A percentile compares a stretch with the other conserved stretches of the same genome.
These are phyloP conservation scores for Fraxinus excelsior DNA, from an alignment of 257 asterid genomes.

Conservation along the genomic window DNA sequence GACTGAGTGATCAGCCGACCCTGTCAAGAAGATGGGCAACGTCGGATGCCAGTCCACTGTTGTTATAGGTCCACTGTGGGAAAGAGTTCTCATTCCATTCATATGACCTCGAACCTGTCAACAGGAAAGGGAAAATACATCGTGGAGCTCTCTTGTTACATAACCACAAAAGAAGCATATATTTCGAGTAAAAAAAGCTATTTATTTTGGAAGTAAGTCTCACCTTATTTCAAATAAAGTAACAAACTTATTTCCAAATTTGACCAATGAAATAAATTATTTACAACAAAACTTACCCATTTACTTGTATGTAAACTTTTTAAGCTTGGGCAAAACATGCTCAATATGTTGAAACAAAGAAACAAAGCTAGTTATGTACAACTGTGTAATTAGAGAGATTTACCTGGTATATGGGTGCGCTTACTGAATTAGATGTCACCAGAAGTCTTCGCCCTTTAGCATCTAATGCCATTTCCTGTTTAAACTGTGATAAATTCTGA, in stretches of 20 bases:
- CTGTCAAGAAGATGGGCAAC: slow-evolving; percentile 80
- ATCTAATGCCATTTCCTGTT: slow-evolving; percentile 85
- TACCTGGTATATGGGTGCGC: slow-evolving; percentile 87
- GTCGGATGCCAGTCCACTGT: slow-evolving; percentile 98
- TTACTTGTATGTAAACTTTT: not conserved
- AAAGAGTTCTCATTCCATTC: slow-evolving; percentile 66
- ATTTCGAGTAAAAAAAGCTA: too few relatives aligned
- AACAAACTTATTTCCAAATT: not conserved
- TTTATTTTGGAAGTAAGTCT: too few relatives aligned
- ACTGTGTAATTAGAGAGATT: slow-evolving; percentile 5
- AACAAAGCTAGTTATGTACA: not conserved
- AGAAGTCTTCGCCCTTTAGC: slow-evolving; percentile 77
- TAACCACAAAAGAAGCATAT: not conserved
- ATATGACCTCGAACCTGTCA: slow-evolving; percentile 60
- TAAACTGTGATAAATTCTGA: slow-evolving; percentile 42
- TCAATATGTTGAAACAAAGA: not conserved
- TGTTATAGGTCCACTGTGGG: slow-evolving; percentile 73
- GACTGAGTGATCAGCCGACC: slow-evolving; percentile 90
- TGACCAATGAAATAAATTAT: not conserved
- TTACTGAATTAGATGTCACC: slow-evolving; percentile 69
- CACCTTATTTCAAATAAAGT: too few relatives aligned
- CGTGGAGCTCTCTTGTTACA: not conserved
- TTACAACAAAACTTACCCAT: not conserved
- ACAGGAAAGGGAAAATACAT: slow-evolving; percentile 1
- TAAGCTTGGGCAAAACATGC: slow-evolving; percentile 4